Base-by-base conservation (phyloP, 768 basidiomycete species). In the Calocybe cyanea region DNA sequence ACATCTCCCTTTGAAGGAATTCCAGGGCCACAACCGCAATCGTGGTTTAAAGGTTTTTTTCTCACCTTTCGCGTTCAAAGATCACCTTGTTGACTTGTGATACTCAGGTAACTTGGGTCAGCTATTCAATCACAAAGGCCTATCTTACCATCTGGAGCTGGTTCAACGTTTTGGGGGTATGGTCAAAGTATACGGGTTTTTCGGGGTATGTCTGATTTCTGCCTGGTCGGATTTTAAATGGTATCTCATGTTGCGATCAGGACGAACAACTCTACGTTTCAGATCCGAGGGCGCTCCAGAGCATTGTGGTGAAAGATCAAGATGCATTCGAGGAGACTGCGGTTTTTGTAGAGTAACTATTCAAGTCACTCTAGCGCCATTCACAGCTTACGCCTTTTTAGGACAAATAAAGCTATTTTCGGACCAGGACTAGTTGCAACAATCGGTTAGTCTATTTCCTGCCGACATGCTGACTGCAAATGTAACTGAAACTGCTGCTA, bases 261-360 rank as follows among this genome's bases (percentile, higher is more conserved):
- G 70, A 73, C 42, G 70, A 72, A 47, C 70, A 75, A 55, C 59
- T 80, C 2, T 77, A 76, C 48, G 63, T 79, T 4, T 69, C 63
- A 40, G 77, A 80, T 52, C 74, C 77, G 1, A 60, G 57, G 11
- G 77, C 78, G 1, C 54, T 79, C 18, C 71, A 76, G 31, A 68
- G 63, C 23, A 73, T 79, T 32, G 52, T 76, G 11, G 37, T 71
- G 8, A 77, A 75, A 51, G 77, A 78, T 31, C 72, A 73, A 49
- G 64, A 72, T 36, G 61, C 66, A 7, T 78, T 68, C 46, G 77
- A 80, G 46, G 74, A 74, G 44, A 67, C 73, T 0, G 50, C 62
- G 0, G 64, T 69, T 0, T 73, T 75, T 50, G 60, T 71, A 10
- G 70, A 70, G 78, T 78, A 49, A 32, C 70, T 53, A 4, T 15